These are phyloP conservation scores for Tetraselmis chui DNA, from an alignment of 139 green algal genomes.

Conservation along the genomic window DNA sequence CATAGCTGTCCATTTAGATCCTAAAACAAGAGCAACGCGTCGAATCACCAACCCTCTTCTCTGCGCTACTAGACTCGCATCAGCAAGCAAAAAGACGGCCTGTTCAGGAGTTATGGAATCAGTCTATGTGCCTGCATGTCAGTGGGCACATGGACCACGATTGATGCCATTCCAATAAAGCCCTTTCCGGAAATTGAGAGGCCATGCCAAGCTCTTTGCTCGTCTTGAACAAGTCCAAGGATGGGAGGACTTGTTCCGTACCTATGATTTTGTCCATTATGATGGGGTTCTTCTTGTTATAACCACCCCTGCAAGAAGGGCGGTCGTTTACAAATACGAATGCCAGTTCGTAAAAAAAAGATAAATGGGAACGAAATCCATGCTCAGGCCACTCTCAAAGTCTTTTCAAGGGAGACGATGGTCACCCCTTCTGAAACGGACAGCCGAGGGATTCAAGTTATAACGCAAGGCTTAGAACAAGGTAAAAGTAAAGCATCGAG, in stretches of 20 bases:
- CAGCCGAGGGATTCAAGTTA: no score
- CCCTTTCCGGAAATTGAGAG: neutral
- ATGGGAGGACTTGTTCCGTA: no score
- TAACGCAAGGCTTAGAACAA: neutral
- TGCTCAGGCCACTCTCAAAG: neutral
- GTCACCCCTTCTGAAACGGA: neutral
- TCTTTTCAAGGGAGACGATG: no score
- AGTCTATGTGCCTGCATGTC: no score
- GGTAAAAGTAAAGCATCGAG: no score
- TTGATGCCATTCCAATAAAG: neutral
- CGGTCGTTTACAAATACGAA: no score
- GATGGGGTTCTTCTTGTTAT: constrained; percentile 33
- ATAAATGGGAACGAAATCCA: constrained; percentile 38
- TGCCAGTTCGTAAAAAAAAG: no score
- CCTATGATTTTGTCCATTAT: constrained; percentile 19
- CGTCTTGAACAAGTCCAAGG: no score
- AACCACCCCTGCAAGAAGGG: constrained; percentile 18
- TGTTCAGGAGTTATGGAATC: no score
- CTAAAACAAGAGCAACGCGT: constrained; percentile 19
- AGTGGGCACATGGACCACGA: no score
- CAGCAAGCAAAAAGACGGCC: neutral
- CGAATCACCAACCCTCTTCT: neutral
- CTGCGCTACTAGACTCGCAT: no score
- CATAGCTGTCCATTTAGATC: constrained; percentile 58
- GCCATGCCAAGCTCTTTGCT: neutral